Base-by-base conservation (phyloP, 495 filamentous ascomycete genomes). In the Tuber magnatum region DNA sequence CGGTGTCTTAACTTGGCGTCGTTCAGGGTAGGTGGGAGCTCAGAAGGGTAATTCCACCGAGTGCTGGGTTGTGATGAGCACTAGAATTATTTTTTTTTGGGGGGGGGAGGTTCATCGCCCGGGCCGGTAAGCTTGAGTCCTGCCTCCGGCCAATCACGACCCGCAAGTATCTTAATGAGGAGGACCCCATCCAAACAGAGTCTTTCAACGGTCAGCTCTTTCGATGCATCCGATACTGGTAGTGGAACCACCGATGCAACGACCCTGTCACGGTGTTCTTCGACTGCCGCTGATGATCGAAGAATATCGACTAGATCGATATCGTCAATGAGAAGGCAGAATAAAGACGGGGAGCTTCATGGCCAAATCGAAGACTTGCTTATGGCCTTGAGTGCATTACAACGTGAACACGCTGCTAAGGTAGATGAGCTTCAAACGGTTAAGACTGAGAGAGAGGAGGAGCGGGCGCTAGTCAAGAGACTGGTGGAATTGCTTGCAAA, bases 101-200 rank as follows among this genome's bases (percentile, higher is more conserved):
- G 43, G 10, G 14, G 10, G 42, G 14, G 42, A 44, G 42, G 77
- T 39, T 82, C 85, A 39, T 85, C 83, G 56, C 83, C 85, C 78
- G 77, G 75, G 42, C 76, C 76, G 40, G 76, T 83, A 68, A 82
- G 72, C 65, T 73, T 82, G 76, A 81, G 80, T 72, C 80, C 80
- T 68, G 75, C 71, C 75, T 78, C 73, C 51, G 51, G 78, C 32
- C 78, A 77, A 73, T 86, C 90, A 68, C 87, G 90, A 80, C 92
- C 91, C 32, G 84, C 88, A 76, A 94, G 92, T 68, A 76, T 80
- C 83, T 91, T 93, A 80, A 85, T 97, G 74, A 91, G 92, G 40
- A 89, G 94, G 81, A 94, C 93, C 73, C 88, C 93, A 22, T 98
- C 96, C n/a, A 98, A 98, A 84, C 94, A 97, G 83, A 97, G 94